Base-by-base conservation (phyloP, 2,329 filamentous ascomycete species). In the Pseudogymnoascus sp. region DNA sequence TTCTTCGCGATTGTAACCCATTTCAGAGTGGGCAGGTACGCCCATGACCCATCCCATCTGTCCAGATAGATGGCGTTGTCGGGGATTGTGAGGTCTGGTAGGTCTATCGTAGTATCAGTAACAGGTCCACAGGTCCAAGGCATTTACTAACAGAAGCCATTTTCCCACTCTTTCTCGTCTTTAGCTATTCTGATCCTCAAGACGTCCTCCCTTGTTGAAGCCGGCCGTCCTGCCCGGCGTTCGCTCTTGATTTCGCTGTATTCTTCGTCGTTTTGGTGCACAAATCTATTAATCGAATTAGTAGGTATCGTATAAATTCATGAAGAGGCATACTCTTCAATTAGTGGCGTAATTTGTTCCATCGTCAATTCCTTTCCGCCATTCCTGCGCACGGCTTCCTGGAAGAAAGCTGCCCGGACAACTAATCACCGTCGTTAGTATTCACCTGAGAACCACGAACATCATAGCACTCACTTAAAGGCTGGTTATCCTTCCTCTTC, bases 1-100 rank as follows among this genome's bases (percentile, higher is more conserved):
- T 82, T 79, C 61, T 81, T 84, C 4, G 82, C 82, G 61, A 97
- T 78, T 64, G 90, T 86, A 63, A 91, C 80, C 81, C 92, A 97
- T 63, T 86, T 84, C 66, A 97, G 73, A 7, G 82, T 87, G 35
- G 86, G 84, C 64, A 97, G 80, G 68, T 88, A 87, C 7, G 89
- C 81, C 93, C 93, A 97, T 25, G 89, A 83, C 3, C 89, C 89
- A 65, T 91, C 88, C 90, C 92, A 97, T 20, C 80, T 79, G 65
- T 84, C 81, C 39, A 97, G 74, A 66, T 83, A 80, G 62, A 80
- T 75, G 59, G 89, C 75, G 66, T 86, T 91, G 57, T 86, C 81
- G 39, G 81, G 78, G 41, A 86, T 81, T 61, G 85, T 82, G 60
- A 97, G 77, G 71, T 97, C 89, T 0, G 93, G 92, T 39, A 95